A percentile compares a stretch with the other conserved stretches of the same genome.
Evolutionary conservation across 2,329 filamentous ascomycete species (phyloP).

Genomic region (Leptosphaerulina australis): DNA sequence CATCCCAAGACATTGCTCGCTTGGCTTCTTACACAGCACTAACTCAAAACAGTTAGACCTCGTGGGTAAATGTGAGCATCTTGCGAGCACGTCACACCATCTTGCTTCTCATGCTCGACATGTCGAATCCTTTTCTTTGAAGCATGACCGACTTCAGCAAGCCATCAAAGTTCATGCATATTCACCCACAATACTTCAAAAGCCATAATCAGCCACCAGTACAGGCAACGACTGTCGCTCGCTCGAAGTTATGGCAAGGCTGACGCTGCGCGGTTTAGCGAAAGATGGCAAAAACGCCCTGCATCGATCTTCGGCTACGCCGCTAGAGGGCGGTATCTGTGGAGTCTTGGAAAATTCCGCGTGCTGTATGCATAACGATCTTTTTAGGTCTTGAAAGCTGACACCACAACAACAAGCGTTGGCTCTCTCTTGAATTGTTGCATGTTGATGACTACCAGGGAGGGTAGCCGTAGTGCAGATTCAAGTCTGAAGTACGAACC

Average conservation of each 20-base stretch:
- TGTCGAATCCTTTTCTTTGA: not conserved
- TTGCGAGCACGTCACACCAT: constrained; percentile 1
- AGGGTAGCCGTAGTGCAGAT: not conserved
- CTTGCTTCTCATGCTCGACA: not conserved
- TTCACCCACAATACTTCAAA: no score
- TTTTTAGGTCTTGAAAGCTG: not conserved
- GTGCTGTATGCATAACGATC: not conserved
- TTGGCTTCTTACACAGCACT: constrained; percentile 7
- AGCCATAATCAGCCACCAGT: not conserved
- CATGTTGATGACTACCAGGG: not conserved
- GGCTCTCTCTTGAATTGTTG: not conserved
- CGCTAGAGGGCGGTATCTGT: not conserved
- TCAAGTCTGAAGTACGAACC: not conserved
- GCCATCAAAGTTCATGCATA: no score
- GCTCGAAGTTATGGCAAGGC: not conserved
- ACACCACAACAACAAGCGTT: not conserved
- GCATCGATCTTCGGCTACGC: not conserved
- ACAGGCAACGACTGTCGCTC: not conserved
- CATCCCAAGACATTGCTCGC: constrained; percentile 4
- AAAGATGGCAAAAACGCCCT: not conserved
- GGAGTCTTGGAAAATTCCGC: not conserved
- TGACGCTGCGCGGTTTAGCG: not conserved
- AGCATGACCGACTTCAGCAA: no score
- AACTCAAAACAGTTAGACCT: not conserved
- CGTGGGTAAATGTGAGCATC: not conserved